Evolutionary conservation across 2,329 filamentous ascomycete genomes (phyloP), one percentile per base, ranked within the genome.

Genomic region (Aspergillus aculeatinus): DNA sequence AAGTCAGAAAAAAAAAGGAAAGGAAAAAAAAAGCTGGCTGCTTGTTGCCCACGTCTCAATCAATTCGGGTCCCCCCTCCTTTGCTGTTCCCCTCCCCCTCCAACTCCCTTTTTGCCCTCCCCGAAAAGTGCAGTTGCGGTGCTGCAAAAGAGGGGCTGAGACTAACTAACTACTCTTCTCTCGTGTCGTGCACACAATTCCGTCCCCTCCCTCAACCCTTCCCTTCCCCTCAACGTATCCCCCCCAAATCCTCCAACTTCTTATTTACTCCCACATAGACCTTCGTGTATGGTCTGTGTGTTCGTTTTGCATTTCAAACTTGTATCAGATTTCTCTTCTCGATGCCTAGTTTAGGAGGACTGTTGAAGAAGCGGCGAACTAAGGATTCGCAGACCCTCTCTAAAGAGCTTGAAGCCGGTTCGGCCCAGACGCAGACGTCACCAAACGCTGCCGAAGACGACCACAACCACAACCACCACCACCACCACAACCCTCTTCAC

Each of bases 331-430:
- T 63, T 66, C 62, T 67, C 64, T 68, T 64, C 72, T 73, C 74
- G 78, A 98, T 99, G 95, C 95, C 93, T 88, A 91, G 87, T 79
- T 86, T 97, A 83, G 92, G 92, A 79, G 77, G 76, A 57, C 92
- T 97, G 76, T 87, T 98, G 76, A 97, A 97, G 86, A 98, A 96
- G 87, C 96, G 96, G 86, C 89, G 92, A 86, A 96, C 92, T 81
- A 96, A 92, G 87, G 92, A 97, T 82, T 90, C 87, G 80, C 76
- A 74, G 67, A 72, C 71, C 72, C 71, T 82, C 75, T 76, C 77
- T 69, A 83, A 81, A 74, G 84, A 87, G 76, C 77, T 83, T 74
- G 86, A 88, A 75, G 83, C 86, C 75, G 87, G 91, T 76, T 84
- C 84, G 69, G 86, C 87, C 73, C 84, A 89, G 75, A 86, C 68